Conservation (phyloP, 495 filamentous ascomycete species). For the Chaetomium fimeti region DNA sequence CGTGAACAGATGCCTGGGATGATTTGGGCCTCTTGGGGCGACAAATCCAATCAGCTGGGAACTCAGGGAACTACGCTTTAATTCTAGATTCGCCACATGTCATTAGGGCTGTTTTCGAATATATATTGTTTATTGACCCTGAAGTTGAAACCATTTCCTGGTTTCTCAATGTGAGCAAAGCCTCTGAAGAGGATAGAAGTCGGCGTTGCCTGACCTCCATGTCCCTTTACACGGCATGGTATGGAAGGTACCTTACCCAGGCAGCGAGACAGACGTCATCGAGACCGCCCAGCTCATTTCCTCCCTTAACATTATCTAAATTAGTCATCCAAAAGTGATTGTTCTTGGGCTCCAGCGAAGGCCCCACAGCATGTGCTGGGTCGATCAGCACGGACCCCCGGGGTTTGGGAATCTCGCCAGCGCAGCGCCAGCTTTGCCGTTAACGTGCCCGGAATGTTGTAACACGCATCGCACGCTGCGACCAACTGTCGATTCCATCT, state of each 20-base stretch:
- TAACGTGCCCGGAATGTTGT: constrained; percentile 32
- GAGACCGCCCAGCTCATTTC: neutral
- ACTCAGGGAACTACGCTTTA: too few relatives aligned
- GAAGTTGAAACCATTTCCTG: too few relatives aligned
- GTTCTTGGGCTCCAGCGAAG: neutral
- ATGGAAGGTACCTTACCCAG: too few relatives aligned
- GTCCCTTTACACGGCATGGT: too few relatives aligned
- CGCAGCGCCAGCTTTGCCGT: constrained; percentile 27
- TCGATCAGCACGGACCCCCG: constrained; percentile 30
- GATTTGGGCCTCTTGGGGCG: too few relatives aligned
- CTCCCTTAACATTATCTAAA: neutral
- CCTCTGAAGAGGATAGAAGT: too few relatives aligned
- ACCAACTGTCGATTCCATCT: constrained; percentile 18
- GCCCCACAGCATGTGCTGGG: constrained; percentile 4
- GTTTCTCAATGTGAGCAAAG: too few relatives aligned
- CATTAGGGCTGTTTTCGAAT: too few relatives aligned
- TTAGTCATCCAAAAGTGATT: neutral
- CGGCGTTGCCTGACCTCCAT: too few relatives aligned
- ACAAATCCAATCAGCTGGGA: too few relatives aligned
- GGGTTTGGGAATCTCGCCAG: constrained; percentile 17
- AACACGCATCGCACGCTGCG: constrained; percentile 22
- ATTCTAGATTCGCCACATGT: too few relatives aligned
- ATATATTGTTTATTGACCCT: too few relatives aligned
- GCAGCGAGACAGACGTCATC: neutral
- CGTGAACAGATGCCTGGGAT: neutral